Conservation (phyloP, 2,329 filamentous ascomycete species). For the Nemania abortiva region DNA sequence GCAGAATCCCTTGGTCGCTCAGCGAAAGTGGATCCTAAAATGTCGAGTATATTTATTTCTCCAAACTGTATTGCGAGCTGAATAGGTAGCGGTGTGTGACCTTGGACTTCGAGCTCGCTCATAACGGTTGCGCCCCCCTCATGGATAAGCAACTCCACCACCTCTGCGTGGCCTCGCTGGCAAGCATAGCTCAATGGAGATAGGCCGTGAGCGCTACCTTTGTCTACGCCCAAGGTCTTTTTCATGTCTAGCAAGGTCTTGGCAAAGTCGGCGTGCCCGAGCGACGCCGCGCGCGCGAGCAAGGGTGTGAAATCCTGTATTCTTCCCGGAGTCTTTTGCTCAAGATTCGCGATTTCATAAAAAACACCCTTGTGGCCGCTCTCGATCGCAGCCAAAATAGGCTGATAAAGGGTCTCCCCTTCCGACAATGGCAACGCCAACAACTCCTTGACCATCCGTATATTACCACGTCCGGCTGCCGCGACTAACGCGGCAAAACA, state of each 20-base stretch:
- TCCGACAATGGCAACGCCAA: not conserved
- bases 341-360: not conserved
- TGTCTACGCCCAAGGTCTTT: not conserved
- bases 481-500: not conserved
- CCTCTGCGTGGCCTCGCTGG: not conserved
- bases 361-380: not conserved
- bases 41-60: not conserved
- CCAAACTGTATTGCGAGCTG: slow-evolving; percentile 1
- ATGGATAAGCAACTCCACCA: not conserved
- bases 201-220: not conserved
- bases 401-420: not conserved
- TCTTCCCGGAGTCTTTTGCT: not conserved
- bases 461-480: not conserved
- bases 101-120: not conserved
- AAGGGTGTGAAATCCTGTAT: not conserved
- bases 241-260: not conserved
- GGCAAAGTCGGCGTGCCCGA: not conserved
- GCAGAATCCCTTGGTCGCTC: not conserved
- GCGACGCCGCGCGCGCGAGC: not conserved
- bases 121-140: not conserved
- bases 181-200: not conserved
- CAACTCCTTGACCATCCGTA: not conserved
- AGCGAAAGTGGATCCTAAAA: not conserved
- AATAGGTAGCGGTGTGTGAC: not conserved
- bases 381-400: slow-evolving; percentile 1